A percentile compares a stretch with the other conserved stretches of the same genome.
These are phyloP conservation scores for Stagonosporopsis vannaccii DNA, from an alignment of 2,329 filamentous ascomycete genomes.

Conservation along the genomic window DNA sequence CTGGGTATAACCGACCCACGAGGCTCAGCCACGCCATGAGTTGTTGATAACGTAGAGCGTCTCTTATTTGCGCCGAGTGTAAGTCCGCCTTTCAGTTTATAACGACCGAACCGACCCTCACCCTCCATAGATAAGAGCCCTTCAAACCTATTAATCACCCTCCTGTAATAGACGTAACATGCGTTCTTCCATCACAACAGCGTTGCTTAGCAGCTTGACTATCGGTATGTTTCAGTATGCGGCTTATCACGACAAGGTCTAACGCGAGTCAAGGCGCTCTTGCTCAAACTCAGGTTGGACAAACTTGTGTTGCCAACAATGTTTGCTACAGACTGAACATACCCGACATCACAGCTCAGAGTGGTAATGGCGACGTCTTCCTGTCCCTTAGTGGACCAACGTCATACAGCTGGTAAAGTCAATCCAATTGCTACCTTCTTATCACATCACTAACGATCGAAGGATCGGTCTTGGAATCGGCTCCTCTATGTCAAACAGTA, in stretches of 20 bases:
- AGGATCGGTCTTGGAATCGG: slow-evolving; percentile 66
- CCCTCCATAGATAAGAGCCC: background rate
- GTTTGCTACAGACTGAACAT: slow-evolving; percentile 66
- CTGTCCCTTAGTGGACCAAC: slow-evolving; percentile 66
- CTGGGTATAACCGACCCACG: slow-evolving; percentile 7
- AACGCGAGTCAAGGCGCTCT: background rate
- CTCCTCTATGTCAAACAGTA: slow-evolving; percentile 60
- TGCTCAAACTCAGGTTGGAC: slow-evolving; percentile 16
- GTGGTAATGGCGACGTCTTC: slow-evolving; percentile 61
- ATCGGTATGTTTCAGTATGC: background rate
- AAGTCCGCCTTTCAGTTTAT: slow-evolving; percentile 10
- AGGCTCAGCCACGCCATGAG: slow-evolving; percentile 13
- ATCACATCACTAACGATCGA: background rate
- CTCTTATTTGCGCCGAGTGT: slow-evolving; percentile 5
- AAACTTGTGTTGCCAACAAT: slow-evolving; percentile 14
- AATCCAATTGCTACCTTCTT: background rate
- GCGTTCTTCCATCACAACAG: background rate
- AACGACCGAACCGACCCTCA: background rate
- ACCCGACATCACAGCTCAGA: slow-evolving; percentile 58
- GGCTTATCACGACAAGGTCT: background rate
- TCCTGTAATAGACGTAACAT: background rate
- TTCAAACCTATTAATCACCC: background rate
- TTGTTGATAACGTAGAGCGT: background rate
- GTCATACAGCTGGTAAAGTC: slow-evolving; percentile 55
- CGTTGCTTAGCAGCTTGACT: slow-evolving; percentile 1